Base-by-base conservation (phyloP, 2,329 filamentous ascomycete species). In the Colletotrichum lentis region DNA sequence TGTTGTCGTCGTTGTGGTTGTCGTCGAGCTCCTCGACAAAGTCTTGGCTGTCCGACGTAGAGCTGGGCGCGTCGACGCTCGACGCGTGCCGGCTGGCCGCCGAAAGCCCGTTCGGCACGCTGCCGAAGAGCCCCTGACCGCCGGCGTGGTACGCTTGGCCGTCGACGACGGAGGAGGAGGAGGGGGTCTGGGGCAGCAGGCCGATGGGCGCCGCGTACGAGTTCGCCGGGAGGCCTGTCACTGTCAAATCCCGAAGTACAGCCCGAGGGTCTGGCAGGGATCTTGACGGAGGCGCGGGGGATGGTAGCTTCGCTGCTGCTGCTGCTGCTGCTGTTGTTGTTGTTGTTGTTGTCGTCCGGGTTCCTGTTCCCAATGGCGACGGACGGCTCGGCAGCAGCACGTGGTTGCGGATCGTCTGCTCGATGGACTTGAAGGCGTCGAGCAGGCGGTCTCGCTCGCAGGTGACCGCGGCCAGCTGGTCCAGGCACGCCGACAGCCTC, bases 381-480 rank as follows among this genome's bases (percentile, higher is more conserved):
- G 10, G 70, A 20, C 37, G 16, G 39, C 12, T 43, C 35, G 62
- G 62, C 16, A 63, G 64, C 16, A 66, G 54, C 44, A 70, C 69
- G 20, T 70, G 62, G 16, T 63, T 43, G 27, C 62, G 67, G 20
- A 73, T 67, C 20, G 64, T 69, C 41, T 53, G 46, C 41, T 72
- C 67, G 49, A 73, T 70, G 37, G 61, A 63, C 46, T 66, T 71
- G 27, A 71, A 58, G 8, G 61, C 54, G 6, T 70, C 58, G 35
- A 67, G 22, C 22, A 71, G 59, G 20, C 60, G 56, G n/a, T 72
- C 73, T 10, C 73, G 70, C 47, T 77, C 73, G 27, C 70, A 69
- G 16, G 72, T 76, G 22, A 75, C 71, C 5, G 68, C 53, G 24
- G 70, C 64, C 7, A 77, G 69, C 58, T 73, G 73, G 8, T 75